Conservation (phyloP, 2,329 filamentous ascomycete genomes). For the Furcasterigmium furcatum region DNA sequence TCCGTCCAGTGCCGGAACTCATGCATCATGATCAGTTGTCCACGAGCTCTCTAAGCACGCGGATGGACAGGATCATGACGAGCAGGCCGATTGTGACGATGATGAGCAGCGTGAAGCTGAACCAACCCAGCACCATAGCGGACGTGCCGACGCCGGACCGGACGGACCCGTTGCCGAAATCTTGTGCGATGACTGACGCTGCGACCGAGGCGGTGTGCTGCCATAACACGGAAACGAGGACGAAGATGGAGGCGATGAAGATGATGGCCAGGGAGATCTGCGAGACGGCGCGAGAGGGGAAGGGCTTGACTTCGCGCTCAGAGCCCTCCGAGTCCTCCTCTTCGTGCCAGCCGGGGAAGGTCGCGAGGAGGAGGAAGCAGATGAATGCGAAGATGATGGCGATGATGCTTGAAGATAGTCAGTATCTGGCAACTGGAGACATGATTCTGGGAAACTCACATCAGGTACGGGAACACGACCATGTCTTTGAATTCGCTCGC, state of each 20-base stretch:
- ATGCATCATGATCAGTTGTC: neutral
- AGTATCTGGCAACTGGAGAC: too few species aligned
- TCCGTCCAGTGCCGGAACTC: neutral
- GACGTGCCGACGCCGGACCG: slow-evolving; percentile 85
- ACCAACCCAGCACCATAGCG: slow-evolving; percentile 97
- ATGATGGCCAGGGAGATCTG: slow-evolving; percentile 93
- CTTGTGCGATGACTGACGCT: slow-evolving; percentile 88
- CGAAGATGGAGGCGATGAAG: slow-evolving; percentile 70
- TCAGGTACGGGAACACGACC: slow-evolving; percentile 95
- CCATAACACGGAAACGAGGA: slow-evolving; percentile 77
- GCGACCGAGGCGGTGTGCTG: slow-evolving; percentile 96
- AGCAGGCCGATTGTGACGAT: slow-evolving; percentile 93
- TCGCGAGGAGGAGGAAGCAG: slow-evolving; percentile 90
- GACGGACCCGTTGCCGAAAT: slow-evolving; percentile 86
- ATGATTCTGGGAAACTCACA: slow-evolving; percentile 61
- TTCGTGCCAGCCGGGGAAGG: slow-evolving; percentile 97
- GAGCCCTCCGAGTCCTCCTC: slow-evolving; percentile 77
- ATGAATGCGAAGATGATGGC: slow-evolving; percentile 97
- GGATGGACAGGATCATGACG: slow-evolving; percentile 95
- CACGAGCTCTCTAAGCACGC: slow-evolving; percentile 64
- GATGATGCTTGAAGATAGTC: slow-evolving; percentile 70
- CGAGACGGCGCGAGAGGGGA: slow-evolving; percentile 87
- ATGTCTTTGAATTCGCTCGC: slow-evolving; percentile 97
- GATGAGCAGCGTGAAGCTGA: slow-evolving; percentile 88
- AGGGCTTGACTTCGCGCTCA: slow-evolving; percentile 88